phyloP scores from a whole-genome alignment of 2,329 filamentous ascomycete genomes.

The Aspergillus quadrilineatus region DNA sequence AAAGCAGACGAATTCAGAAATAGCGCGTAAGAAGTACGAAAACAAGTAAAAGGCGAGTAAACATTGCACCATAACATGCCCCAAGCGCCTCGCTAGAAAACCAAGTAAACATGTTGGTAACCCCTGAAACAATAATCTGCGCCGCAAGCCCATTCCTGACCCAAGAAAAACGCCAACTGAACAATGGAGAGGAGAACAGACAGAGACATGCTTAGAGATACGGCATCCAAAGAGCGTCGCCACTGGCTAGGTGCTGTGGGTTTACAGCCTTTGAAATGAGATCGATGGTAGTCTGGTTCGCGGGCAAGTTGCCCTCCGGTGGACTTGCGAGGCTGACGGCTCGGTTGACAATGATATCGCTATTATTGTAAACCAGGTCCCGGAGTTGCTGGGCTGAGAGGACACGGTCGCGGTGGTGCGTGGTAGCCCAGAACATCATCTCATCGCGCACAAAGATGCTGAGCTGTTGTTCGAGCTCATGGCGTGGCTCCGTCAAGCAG shows the following conservation, averaged over 20 bases:
- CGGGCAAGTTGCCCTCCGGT: slow-evolving; percentile 75
- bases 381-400: slow-evolving; percentile 69
- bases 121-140: background rate
- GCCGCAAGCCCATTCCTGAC: slow-evolving; percentile 1
- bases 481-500: slow-evolving; percentile 78
- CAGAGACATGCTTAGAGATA: slow-evolving; percentile 64
- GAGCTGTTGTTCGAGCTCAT: slow-evolving; percentile 90
- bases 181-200: slow-evolving; percentile 5
- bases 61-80: slow-evolving; percentile 17
- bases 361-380: slow-evolving; percentile 80
- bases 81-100: slow-evolving; percentile 28
- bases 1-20: background rate
- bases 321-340: slow-evolving; percentile 79
- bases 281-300: slow-evolving; percentile 96
- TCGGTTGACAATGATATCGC: slow-evolving; percentile 86
- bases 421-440: slow-evolving; percentile 95
- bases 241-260: slow-evolving; percentile 81
- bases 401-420: slow-evolving; percentile 69
- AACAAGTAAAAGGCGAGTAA: slow-evolving; percentile 17
- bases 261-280: slow-evolving; percentile 89
- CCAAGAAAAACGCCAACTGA: slow-evolving; percentile 20
- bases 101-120: slow-evolving; percentile 4
- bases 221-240: slow-evolving; percentile 95
- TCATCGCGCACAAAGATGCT: slow-evolving; percentile 95
- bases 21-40: slow-evolving; percentile 10